Evolutionary conservation across 768 basidiomycete genomes (phyloP).

Genomic region (Leucocoprinus birnbaumii): DNA sequence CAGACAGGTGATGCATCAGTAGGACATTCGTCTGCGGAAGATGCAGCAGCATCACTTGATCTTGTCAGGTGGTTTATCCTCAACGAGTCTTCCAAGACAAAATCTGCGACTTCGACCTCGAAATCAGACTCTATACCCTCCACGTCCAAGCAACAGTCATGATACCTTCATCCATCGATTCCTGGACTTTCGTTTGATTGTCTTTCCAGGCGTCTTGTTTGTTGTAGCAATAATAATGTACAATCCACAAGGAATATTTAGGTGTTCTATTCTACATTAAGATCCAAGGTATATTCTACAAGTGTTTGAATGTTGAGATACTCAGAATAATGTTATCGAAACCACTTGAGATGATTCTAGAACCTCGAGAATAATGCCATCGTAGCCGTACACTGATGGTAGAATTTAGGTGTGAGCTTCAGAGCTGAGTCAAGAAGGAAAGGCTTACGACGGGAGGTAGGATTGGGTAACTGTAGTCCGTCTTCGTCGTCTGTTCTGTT

Average conservation of each 20-base stretch:
- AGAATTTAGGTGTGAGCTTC: background rate
- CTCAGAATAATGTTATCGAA: constrained; percentile 64
- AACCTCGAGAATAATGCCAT: constrained; percentile 79
- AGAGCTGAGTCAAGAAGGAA: background rate
- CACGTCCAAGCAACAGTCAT: too few species aligned
- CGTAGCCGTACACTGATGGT: constrained; percentile 65
- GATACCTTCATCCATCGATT: background rate
- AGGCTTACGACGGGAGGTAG: constrained; percentile 62
- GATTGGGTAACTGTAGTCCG: constrained; percentile 60
- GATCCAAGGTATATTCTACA: background rate
- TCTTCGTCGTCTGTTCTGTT: constrained; percentile 80
- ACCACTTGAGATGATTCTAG: constrained; percentile 77
- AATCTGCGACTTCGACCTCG: background rate
- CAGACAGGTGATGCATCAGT: constrained; percentile 72
- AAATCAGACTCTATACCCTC: background rate
- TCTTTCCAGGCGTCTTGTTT: too few species aligned
- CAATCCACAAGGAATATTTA: too few species aligned
- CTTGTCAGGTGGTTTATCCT: constrained; percentile 81
- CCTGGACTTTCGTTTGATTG: too few species aligned
- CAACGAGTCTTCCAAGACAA: constrained; percentile 34
- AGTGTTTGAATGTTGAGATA: background rate
- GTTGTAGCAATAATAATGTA: too few species aligned
- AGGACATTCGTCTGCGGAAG: constrained; percentile 91
- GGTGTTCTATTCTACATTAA: constrained; percentile 3
- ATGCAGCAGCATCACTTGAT: constrained; percentile 85